Evolutionary conservation across 495 filamentous ascomycete genomes (phyloP), one percentile per base, ranked within the genome.

Genomic region (Daldinia caldariorum): DNA sequence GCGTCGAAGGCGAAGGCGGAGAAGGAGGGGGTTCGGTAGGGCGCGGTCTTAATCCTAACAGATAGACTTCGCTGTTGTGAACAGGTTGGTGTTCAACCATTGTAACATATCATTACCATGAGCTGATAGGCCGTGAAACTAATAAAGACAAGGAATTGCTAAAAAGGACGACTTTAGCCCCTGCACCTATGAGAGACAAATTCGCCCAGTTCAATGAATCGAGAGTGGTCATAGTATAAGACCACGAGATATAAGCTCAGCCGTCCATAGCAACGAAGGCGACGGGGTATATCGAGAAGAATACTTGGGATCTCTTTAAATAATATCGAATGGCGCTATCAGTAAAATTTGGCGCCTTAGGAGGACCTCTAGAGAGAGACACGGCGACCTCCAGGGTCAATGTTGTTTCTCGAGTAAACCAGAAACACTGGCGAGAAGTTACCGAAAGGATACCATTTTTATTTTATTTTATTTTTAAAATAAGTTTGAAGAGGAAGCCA

Each of bases 11-110:
- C 4, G 83, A 86, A 1, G 83, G 84, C 12, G 84, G 84, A 16
- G 84, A 84, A 7, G 79, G 81, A 4, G 83, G 82, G 1, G 82
- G 84, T 2, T 79, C 69, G 13, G 78, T 76, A 31, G 78, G 72
- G 61, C 75, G 79, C 31, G 76, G 82, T 43, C 74, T 64, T 67
- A 76, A 79, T 74, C 76, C 74, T 61, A 85, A 76, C 67, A 86
- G 76, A 71, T 84, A 86, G 57, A 86, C 84, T 71, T 84, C 84
- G 78, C 84, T 86, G 70, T 83, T 85, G 68, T 86, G 83, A 13
- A 86, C 79, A 8, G 83, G 83, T 49, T 79, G 79, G 34, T 80
- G 76, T 51, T 81, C 78, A 63, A 80, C 80, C 82, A 83, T 83
- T 45, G 64, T 75, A 37, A 60, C 26, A 59, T 58, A 66, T 56